Conservation (phyloP, 2,329 filamentous ascomycete species). For the Diplodia mutila region DNA sequence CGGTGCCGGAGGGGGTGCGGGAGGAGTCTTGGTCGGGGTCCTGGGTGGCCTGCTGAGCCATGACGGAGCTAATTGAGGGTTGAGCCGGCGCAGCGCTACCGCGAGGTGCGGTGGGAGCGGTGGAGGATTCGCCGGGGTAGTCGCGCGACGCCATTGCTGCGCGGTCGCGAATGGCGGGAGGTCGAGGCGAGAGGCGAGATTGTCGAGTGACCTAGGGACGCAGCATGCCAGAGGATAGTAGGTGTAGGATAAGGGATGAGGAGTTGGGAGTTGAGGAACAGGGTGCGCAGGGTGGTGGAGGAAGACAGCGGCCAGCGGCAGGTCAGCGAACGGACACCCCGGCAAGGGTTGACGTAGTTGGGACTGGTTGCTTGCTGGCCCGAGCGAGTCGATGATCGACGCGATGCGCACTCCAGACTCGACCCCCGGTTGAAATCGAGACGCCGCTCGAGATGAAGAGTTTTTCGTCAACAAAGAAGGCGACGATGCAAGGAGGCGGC, state of each 20-base stretch:
- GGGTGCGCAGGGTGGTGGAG: slow-evolving; percentile 22
- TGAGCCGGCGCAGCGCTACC: slow-evolving; percentile 20
- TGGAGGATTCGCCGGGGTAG: slow-evolving; percentile 23
- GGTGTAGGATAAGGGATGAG: neutral
- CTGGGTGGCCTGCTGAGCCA: neutral
- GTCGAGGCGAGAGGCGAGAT: neutral
- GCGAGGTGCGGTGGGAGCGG: slow-evolving; percentile 11
- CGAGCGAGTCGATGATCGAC: slow-evolving; percentile 15
- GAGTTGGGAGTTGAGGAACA: neutral
- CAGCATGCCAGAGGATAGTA: neutral
- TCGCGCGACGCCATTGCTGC: slow-evolving; percentile 22
- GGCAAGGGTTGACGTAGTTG: slow-evolving; percentile 24
- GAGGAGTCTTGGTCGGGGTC: neutral
- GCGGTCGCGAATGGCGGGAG: neutral
- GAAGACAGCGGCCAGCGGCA: slow-evolving; percentile 14
- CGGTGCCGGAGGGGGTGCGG: slow-evolving; percentile 22
- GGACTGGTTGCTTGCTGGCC: slow-evolving; percentile 2
- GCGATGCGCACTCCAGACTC: slow-evolving; percentile 13
- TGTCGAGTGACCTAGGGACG: neutral
- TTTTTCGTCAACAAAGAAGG: slow-evolving; percentile 15
- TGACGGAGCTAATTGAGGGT: slow-evolving; percentile 16
- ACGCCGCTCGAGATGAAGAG: neutral
- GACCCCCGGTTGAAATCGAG: neutral
- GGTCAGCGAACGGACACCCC: slow-evolving; percentile 16
- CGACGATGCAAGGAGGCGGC: neutral